Conservation (phyloP, 495 filamentous ascomycete genomes). For the Lophium mytilinum region DNA sequence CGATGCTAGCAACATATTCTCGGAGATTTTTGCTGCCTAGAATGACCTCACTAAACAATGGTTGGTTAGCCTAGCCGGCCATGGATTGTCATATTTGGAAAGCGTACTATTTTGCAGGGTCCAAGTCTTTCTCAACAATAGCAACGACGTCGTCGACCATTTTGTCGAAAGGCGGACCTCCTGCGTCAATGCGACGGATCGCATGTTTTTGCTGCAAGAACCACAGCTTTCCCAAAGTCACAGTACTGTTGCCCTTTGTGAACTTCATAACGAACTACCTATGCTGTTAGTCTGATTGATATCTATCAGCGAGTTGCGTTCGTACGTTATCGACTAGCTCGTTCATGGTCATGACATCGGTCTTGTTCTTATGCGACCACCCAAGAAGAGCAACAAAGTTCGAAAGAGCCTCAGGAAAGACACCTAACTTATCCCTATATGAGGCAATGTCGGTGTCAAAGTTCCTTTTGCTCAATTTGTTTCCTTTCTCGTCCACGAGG, state of each 20-base stretch:
- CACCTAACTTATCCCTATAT: constrained; percentile 54
- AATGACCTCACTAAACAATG: background rate
- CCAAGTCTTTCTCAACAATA: constrained; percentile 28
- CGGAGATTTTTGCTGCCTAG: background rate
- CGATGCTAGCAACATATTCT: constrained; percentile 42
- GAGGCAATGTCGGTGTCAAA: constrained; percentile 59
- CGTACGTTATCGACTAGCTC: constrained; percentile 58
- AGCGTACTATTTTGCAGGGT: constrained; percentile 29
- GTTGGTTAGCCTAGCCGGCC: background rate
- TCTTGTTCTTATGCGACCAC: constrained; percentile 59
- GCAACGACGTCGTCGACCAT: constrained; percentile 40
- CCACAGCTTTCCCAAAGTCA: constrained; percentile 70
- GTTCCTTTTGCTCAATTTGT: constrained; percentile 88
- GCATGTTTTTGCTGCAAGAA: constrained; percentile 73
- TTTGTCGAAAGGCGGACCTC: constrained; percentile 36
- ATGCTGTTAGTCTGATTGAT: constrained; percentile 20
- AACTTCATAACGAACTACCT: constrained; percentile 69
- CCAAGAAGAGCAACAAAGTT: constrained; percentile 84
- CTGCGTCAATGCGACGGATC: constrained; percentile 6
- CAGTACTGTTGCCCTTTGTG: constrained; percentile 80
- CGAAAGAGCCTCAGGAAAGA: constrained; percentile 64
- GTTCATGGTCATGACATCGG: constrained; percentile 56
- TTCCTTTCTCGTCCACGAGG: constrained; percentile 61
- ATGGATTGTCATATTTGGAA: constrained; percentile 23
- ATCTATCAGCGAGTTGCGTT: too few species aligned